These are phyloP conservation scores for Isabelozyma heimii DNA, from an alignment of 805 yeast genomes.

Conservation along the genomic window DNA sequence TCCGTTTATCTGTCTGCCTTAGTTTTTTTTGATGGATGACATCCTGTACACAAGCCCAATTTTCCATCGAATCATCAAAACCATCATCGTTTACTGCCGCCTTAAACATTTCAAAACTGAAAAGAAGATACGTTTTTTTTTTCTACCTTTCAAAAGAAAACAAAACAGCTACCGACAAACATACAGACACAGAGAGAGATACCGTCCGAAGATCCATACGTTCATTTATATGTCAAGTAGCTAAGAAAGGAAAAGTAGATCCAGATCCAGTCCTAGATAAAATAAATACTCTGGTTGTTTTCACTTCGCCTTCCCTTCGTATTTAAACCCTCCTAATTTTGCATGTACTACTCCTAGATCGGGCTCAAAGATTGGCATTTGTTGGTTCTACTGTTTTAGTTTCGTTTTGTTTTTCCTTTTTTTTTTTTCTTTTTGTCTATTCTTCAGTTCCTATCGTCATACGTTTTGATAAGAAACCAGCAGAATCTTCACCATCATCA, in stretches of 20 bases:
- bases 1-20: neutral
- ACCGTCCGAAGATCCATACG: no score
- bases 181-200: no score
- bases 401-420: no score
- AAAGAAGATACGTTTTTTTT: neutral
- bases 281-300: no score
- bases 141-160: neutral
- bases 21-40: neutral
- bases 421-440: neutral
- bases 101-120: no score
- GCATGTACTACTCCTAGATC: neutral
- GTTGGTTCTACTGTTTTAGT: neutral
- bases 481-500: neutral
- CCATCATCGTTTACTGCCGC: neutral
- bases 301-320: neutral
- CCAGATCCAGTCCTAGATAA: no score
- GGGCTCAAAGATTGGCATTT: neutral
- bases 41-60: neutral
- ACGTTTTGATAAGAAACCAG: neutral
- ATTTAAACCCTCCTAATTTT: neutral
- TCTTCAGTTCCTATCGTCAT: neutral
- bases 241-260: no score
- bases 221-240: no score
- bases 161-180: no score
- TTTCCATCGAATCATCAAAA: neutral